Conservation (phyloP, 2,329 filamentous ascomycete genomes). For the Penicillium sp. region DNA sequence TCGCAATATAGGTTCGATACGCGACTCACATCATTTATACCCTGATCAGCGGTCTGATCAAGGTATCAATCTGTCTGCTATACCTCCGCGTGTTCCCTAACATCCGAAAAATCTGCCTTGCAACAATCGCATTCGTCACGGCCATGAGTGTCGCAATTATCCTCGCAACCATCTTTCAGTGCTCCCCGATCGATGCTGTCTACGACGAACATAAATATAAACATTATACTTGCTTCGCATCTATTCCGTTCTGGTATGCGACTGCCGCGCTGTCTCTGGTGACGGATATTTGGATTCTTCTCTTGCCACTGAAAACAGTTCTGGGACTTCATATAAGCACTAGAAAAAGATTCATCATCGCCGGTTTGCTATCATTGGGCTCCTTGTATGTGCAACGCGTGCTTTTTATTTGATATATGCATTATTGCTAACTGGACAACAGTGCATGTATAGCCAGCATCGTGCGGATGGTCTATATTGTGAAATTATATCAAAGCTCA, state of each 20-base stretch:
- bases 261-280: slow-evolving; percentile 4
- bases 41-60: background rate
- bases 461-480: slow-evolving; percentile 12
- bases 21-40: background rate
- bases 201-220: background rate
- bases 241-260: slow-evolving; percentile 11
- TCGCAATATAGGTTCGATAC: background rate
- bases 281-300: slow-evolving; percentile 13
- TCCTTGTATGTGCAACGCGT: background rate
- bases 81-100: background rate
- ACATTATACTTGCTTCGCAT: background rate
- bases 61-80: background rate
- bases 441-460: slow-evolving; percentile 13
- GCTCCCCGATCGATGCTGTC: background rate
- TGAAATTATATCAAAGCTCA: slow-evolving; percentile 10
- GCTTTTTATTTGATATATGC: background rate
- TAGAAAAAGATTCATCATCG: background rate
- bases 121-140: slow-evolving; percentile 8
- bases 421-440: background rate
- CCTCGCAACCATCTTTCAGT: slow-evolving; percentile 12
- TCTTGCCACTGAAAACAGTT: slow-evolving; percentile 5
- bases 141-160: slow-evolving; percentile 13
- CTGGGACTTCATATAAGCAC: background rate
- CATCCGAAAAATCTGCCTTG: background rate
- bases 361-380: background rate